Percentiles rank a stretch among this genome's conserved stretches.
phyloP scores from a whole-genome alignment of 208 protist genomes.

The Leishmania tropica region DNA sequence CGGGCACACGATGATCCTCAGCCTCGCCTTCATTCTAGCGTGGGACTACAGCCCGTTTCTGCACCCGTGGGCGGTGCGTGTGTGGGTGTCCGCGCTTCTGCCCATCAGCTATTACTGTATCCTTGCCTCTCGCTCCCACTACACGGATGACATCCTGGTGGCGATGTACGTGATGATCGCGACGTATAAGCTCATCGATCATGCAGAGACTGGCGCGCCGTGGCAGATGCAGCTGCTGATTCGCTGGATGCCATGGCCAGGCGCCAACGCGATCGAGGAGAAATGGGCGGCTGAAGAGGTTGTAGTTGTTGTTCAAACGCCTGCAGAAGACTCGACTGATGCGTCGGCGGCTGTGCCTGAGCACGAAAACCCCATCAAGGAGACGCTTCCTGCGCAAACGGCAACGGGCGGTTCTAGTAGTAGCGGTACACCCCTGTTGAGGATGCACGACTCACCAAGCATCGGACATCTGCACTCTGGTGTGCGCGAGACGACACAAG shows the following conservation, averaged over 20 bases:
- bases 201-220: slow-evolving; percentile 63
- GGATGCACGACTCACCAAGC: background rate
- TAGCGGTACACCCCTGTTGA: background rate
- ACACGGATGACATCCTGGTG: slow-evolving; percentile 88
- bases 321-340: background rate
- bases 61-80: slow-evolving; percentile 47
- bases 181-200: slow-evolving; percentile 66
- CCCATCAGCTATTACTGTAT: slow-evolving; percentile 70
- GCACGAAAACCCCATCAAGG: background rate
- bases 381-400: background rate
- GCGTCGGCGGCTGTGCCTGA: background rate
- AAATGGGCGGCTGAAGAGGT: slow-evolving; percentile 14
- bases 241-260: slow-evolving; percentile 71
- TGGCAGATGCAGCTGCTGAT: slow-evolving; percentile 82
- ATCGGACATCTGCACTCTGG: background rate
- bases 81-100: slow-evolving; percentile 42
- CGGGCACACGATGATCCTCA: slow-evolving; percentile 88
- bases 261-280: slow-evolving; percentile 28
- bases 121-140: slow-evolving; percentile 84
- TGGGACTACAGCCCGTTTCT: slow-evolving; percentile 76
- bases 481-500: background rate
- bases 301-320: slow-evolving; percentile 7
- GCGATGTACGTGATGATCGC: slow-evolving; percentile 54
- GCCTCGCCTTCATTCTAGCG: slow-evolving; percentile 45
- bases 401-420: background rate